phyloP scores from a whole-genome alignment of 2,329 filamentous ascomycete species.

The Pestalotiopsis sp. region DNA sequence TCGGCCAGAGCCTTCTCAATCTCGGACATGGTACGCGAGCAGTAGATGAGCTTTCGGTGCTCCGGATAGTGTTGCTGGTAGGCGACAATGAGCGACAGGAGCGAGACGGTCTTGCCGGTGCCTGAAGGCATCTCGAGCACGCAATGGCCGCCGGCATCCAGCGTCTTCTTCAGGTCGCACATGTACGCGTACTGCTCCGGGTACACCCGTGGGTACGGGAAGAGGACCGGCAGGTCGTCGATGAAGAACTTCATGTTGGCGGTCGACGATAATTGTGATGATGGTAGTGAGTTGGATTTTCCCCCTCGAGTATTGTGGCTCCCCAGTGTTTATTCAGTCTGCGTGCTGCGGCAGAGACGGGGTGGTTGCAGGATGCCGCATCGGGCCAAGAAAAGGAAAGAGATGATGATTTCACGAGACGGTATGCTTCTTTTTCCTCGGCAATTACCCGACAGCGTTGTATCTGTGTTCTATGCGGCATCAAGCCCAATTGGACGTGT shows the following conservation, averaged over 20 bases:
- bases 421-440: too few relatives aligned
- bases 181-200: constrained; percentile 79
- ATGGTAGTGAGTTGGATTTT: background rate
- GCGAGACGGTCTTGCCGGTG: constrained; percentile 94
- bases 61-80: constrained; percentile 95
- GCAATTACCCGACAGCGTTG: background rate
- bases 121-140: constrained; percentile 99
- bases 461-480: background rate
- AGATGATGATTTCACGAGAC: too few relatives aligned
- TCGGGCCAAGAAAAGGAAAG: too few relatives aligned
- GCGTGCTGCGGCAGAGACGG: too few relatives aligned
- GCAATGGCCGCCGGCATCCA: constrained; percentile 93
- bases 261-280: background rate
- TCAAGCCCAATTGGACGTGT: background rate
- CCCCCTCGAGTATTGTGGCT: background rate
- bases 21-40: constrained; percentile 99
- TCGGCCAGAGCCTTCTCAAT: constrained; percentile 97
- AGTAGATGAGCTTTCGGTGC: constrained; percentile 96
- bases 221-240: constrained; percentile 54
- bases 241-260: constrained; percentile 78
- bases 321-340: background rate
- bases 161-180: constrained; percentile 84
- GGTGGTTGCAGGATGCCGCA: too few relatives aligned
- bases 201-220: constrained; percentile 43
- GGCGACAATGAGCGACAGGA: constrained; percentile 92